phyloP scores from a whole-genome alignment of 2,329 filamentous ascomycete species.

The Phyllosticta citribraziliensis region DNA sequence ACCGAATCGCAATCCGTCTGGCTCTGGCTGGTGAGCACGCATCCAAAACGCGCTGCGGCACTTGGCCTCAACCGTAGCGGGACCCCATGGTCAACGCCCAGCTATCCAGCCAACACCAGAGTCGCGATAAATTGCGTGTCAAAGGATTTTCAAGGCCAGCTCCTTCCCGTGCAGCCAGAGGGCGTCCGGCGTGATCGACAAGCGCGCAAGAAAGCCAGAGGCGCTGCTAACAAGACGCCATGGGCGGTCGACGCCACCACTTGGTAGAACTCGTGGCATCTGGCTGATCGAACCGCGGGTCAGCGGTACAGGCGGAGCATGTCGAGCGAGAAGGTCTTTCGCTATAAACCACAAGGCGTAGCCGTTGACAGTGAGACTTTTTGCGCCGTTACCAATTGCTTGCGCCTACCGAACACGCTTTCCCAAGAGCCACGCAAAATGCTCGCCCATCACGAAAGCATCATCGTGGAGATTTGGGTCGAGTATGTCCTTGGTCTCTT shows the following conservation, averaged over 20 bases:
- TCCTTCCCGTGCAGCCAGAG: background rate
- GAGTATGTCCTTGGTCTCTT: constrained; percentile 33
- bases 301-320: background rate
- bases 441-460: background rate
- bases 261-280: background rate
- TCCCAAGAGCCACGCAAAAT: background rate
- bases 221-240: background rate
- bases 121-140: background rate
- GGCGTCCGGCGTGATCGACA: background rate
- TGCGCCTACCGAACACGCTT: background rate
- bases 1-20: too few species aligned
- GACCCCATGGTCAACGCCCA: background rate
- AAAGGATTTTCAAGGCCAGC: background rate
- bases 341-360: background rate
- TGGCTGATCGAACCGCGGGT: background rate
- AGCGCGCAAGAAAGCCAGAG: background rate
- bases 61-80: background rate
- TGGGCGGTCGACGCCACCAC: background rate
- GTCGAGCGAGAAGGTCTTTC: background rate
- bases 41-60: background rate
- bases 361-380: background rate
- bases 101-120: background rate
- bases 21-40: too few species aligned
- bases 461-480: constrained; percentile 21
- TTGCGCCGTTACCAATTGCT: background rate